A percentile compares a stretch with the other conserved stretches of the same genome.
These are phyloP conservation scores for Arxiozyma telluris DNA, from an alignment of 1,139 yeast genomes.

Conservation along the genomic window DNA sequence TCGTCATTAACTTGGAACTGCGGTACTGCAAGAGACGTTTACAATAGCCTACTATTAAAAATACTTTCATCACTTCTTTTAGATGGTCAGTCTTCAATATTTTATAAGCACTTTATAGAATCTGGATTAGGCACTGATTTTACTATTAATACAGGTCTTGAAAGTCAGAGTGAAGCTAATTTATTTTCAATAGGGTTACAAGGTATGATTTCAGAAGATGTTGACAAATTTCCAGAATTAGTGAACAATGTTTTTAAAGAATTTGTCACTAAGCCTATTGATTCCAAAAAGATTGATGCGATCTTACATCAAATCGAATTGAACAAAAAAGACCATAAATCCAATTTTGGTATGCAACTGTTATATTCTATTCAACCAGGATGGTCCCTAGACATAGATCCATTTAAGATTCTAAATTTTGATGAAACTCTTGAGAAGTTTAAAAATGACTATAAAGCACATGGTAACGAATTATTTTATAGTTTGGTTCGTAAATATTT, in stretches of 20 bases:
- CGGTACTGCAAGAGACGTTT: conserved; percentile 62
- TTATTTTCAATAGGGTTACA: conserved; percentile 81
- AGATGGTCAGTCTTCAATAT: conserved; percentile 89
- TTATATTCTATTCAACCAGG: conserved; percentile 68
- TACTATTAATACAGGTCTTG: conserved; percentile 81
- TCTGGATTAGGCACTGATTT: conserved; percentile 79
- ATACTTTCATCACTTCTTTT: conserved; percentile 62
- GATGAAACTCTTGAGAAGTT: conserved; percentile 52
- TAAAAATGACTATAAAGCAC: conserved; percentile 44
- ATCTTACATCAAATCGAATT: conserved; percentile 82
- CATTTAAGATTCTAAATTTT: conserved; percentile 57
- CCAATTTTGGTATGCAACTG: conserved; percentile 81
- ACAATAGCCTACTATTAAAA: conserved; percentile 65
- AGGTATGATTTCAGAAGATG: conserved; percentile 47
- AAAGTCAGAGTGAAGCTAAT: conserved; percentile 68
- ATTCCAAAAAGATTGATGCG: conserved; percentile 64
- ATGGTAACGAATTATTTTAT: conserved; percentile 53
- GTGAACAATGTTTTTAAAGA: conserved; percentile 41
- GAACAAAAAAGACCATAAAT: conserved; percentile 73
- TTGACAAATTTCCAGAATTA: conserved; percentile 38
- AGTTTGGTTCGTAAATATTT: conserved; percentile 48
- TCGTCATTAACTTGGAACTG: conserved; percentile 82
- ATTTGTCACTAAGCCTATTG: conserved; percentile 41
- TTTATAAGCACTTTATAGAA: conserved; percentile 78
- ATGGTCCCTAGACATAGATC: conserved; percentile 74